Evolutionary conservation across 2,329 filamentous ascomycete genomes (phyloP), one percentile per base, ranked within the genome.

Genomic region (Pyricularia sp.): DNA sequence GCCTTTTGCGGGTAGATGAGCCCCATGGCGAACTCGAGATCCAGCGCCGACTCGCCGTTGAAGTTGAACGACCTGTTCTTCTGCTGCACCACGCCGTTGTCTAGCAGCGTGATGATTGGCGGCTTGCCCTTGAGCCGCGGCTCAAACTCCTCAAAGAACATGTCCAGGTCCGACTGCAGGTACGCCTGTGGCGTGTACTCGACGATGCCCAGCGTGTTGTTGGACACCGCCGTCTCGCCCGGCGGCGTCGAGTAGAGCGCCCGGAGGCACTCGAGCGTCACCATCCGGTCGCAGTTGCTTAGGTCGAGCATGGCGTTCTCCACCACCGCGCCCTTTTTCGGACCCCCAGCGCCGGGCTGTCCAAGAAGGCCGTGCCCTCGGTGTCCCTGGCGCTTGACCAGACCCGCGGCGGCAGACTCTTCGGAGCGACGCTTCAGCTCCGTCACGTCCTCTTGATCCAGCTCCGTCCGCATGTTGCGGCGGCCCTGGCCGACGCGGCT

Each of bases 211-310:
- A 85, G 79, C 68, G 80, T 82, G 73, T 87, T 87, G 74, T 81
- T 81, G 23, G 69, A 65, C 0, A 69, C 33, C 0, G 75, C 71
- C 9, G 76, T 76, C 3, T 73, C 76, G 17, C 79, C 80, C 17
- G 78, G 72, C 20, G 84, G 80, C 66, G 82, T 80, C 3, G 77
- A 73, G 72, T 83, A 85, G 25, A 85, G 76, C 5, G 83, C 80
- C 63, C 81, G 80, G 67, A 87, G 79, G 72, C 87, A 89, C 61
- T 81, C 80, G 0, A 86, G 85, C 0, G 85, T 88, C 71, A 89
- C 86, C 73, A 83, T 81, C 17, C 77, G 76, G 72, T 85, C 82
- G 73, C 87, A 90, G 68, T 79, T 75, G 33, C 70, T 68, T 14
- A 78, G 74, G 55, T 72, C 71, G 70, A 77, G 73, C 59, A 77